Conservation (phyloP, 148 eudicot species). For the Rhododendron ovatum region DNA sequence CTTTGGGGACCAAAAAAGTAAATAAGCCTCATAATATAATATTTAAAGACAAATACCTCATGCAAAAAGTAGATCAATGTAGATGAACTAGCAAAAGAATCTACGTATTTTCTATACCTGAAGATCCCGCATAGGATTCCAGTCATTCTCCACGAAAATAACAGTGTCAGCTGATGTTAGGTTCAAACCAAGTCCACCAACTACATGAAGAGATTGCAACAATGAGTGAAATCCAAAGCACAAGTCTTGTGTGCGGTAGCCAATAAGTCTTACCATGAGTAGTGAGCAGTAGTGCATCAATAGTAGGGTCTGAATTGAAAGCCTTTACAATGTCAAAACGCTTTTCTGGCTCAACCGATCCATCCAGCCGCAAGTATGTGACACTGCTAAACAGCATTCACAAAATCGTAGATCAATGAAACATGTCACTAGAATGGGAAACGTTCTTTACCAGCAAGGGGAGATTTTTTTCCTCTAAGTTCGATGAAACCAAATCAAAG, state of each 20-base stretch:
- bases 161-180: conserved; percentile 98
- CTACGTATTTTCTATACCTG: conserved; percentile 28
- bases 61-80: neutral
- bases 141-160: conserved; percentile 98
- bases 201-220: conserved; percentile 21
- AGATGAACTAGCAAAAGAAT: neutral
- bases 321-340: conserved; percentile 96
- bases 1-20: too few relatives aligned
- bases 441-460: neutral
- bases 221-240: conserved; percentile 9
- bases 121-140: conserved; percentile 99
- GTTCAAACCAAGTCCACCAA: conserved; percentile 87
- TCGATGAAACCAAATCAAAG: neutral
- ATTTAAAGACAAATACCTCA: neutral
- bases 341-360: conserved; percentile 83
- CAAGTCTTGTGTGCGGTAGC: neutral
- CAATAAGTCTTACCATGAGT: conserved; percentile 63
- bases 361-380: conserved; percentile 90
- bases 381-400: conserved; percentile 37
- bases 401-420: neutral
- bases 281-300: conserved; percentile 88
- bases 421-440: neutral
- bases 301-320: conserved; percentile 98
- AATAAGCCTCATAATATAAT: neutral
- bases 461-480: neutral